Evolutionary conservation across 345 rosid species (phyloP).

Genomic region (Camelina neglecta): DNA sequence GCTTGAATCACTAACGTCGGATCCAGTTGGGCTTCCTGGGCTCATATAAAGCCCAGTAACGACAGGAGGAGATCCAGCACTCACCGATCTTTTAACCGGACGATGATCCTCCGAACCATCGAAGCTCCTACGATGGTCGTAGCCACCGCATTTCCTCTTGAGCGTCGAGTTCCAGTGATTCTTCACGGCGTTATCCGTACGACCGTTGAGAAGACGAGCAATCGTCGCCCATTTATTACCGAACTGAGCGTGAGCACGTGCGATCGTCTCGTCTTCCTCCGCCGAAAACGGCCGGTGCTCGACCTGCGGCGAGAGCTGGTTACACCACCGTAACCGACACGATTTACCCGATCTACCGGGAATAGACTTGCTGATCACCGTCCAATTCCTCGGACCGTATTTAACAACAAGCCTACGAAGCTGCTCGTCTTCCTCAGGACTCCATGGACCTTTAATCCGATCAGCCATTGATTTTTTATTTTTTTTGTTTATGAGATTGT

Average conservation of each 20-base stretch:
- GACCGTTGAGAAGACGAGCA: constrained; percentile 91
- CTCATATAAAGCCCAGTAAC: constrained; percentile 60
- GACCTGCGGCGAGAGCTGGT: constrained; percentile 92
- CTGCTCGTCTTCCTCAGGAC: constrained; percentile 90
- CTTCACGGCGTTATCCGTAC: constrained; percentile 93
- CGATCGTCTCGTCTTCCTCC: constrained; percentile 76
- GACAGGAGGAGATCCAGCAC: constrained; percentile 57
- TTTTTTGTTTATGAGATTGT: neutral
- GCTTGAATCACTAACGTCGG: constrained; percentile 71
- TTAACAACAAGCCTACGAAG: constrained; percentile 65
- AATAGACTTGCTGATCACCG: constrained; percentile 86
- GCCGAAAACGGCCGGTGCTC: constrained; percentile 81
- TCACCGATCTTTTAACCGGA: constrained; percentile 76
- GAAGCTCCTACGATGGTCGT: constrained; percentile 14
- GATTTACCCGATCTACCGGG: constrained; percentile 96
- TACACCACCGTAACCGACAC: constrained; percentile 91
- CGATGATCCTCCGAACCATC: constrained; percentile 44
- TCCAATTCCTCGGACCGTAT: constrained; percentile 93
- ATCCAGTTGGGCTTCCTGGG: constrained; percentile 79
- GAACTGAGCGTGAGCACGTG: constrained; percentile 79
- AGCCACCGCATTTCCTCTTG: constrained; percentile 63
- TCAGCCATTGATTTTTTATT: constrained; percentile 44
- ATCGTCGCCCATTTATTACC: constrained; percentile 99
- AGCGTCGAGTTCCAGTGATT: constrained; percentile 98
- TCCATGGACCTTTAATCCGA: constrained; percentile 98